Evolutionary conservation across 176 grass and related monocot genomes (phyloP), one percentile per base, ranked within the genome.

Genomic region (Paspalum notatum): DNA sequence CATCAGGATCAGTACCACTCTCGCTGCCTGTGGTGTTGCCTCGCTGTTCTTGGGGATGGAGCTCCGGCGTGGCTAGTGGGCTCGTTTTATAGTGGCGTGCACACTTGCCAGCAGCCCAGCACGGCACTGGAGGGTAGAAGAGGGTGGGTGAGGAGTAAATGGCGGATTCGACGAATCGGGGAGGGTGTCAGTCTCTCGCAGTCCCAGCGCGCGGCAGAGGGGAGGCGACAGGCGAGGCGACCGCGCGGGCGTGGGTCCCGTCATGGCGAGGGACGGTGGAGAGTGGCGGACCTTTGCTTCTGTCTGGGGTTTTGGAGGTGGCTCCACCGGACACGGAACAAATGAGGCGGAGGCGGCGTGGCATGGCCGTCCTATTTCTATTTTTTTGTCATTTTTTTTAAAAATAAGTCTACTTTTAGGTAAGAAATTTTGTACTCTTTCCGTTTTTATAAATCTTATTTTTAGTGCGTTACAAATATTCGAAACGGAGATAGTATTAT

Each of bases 161-260:
- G 62, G 25, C 7, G 70, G 87, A 89, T 84, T 89, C 87, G 87
- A 84, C 82, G 87, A 89, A 89, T 89, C 87, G 70, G 62, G 62
- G 62, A 67, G 32, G 62, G 38, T 68, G 75, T 67, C 68, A 68
- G 75, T 20, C 62, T 6, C 71, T 27, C 46, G 7, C 26, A 67
- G 74, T 10, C 62, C 1, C 75, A 45, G 40, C 16, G 18, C 7
- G 14, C 44, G 45, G 68, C 46, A 68, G 20, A n/a, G 39, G 40
- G 7, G 17, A 67, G 40, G 37, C 2, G 32, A 67, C 7, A 67
- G 40, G 37, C 2, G 32, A 67, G 24, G 41, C 3, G 72, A 21
- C 38, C 21, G 27, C 32, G 12, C 67, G 24, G 62, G 12, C 51
- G 51, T 20, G 66, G 80, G 40, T 57, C 85, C 18, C 20, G 74